phyloP scores from a whole-genome alignment of 2,329 filamentous ascomycete species.

The Monosporascus ibericus region DNA sequence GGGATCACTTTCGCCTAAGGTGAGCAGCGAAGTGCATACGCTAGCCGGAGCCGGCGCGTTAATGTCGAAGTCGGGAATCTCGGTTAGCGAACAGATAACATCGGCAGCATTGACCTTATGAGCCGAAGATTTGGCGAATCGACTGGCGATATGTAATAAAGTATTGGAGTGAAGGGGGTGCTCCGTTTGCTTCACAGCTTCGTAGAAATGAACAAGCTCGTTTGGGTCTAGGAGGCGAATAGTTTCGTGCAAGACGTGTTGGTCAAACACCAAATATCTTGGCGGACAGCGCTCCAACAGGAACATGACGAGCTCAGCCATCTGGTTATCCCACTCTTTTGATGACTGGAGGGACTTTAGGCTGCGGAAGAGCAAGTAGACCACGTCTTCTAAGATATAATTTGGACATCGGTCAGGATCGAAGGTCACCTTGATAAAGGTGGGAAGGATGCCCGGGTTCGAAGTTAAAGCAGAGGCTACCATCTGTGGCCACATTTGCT shows the following conservation, averaged over 20 bases:
- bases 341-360: not conserved
- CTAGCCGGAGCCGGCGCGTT: conserved; percentile 43
- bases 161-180: conserved; percentile 31
- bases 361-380: conserved; percentile 16
- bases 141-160: conserved; percentile 39
- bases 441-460: conserved; percentile 10
- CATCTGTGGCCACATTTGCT: conserved; percentile 20
- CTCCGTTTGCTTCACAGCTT: conserved; percentile 13
- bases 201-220: conserved; percentile 11
- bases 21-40: conserved; percentile 55
- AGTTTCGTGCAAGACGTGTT: conserved; percentile 14
- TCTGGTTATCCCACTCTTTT: conserved; percentile 1
- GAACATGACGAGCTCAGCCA: conserved; percentile 12
- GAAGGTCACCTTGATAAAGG: conserved; percentile 20
- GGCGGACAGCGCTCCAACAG: conserved; percentile 17
- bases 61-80: conserved; percentile 32
- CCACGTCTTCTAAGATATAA: conserved; percentile 24
- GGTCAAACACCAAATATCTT: conserved; percentile 17
- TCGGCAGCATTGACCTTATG: conserved; percentile 38
- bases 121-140: conserved; percentile 32
- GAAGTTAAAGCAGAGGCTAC: conserved; percentile 14
- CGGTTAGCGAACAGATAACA: conserved; percentile 33
- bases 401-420: conserved; percentile 21
- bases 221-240: conserved; percentile 4
- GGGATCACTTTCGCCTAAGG: conserved; percentile 26